Evolutionary conservation across 306 rosid genomes (phyloP), one percentile per base, ranked within the genome.

Genomic region (Dryas drummondii): DNA sequence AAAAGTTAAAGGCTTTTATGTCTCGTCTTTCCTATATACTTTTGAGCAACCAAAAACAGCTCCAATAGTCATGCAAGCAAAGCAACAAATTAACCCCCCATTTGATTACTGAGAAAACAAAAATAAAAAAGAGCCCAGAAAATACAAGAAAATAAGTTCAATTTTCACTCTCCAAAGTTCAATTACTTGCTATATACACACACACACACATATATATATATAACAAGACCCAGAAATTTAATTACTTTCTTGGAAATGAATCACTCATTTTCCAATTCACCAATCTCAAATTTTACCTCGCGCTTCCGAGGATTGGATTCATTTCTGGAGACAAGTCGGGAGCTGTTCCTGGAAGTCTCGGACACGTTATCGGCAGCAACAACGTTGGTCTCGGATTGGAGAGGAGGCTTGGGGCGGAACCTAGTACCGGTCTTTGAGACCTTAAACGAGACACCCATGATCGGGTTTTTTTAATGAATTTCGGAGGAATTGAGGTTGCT

Each of bases 371-470:
- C 82, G 4, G 56, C 75, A 19, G 46, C 71, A 13, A 16, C 37
- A 57, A 50, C 74, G 75, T 73, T 57, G 81, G 68, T 40, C 27
- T 61, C 80, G n/a, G 87, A 68, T 48, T 78, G 83, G 9, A 62
- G 80, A 69, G 66, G 76, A 60, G 82, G 76, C 56, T 80, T 82
- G 62, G 85, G 79, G 32, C 84, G 87, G 74, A 77, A 87, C 75
- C 91, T 75, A 4, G 61, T 69, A 62, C 91, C 91, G 27, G 75
- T 87, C 65, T 70, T 81, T 26, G 91, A 84, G 44, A 87, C 84
- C 79, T 87, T 87, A 72, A 87, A 87, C 47, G 91, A 87, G 58
- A 87, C 78, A 9, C 88, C 91, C 91, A 87, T 84, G 19, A 17
- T 41, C 56, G 65, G 51, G 10, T 22, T 60, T 50, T 27, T 22